Evolutionary conservation across 2,329 filamentous ascomycete species (phyloP), one percentile per base, ranked within the genome.

Genomic region (Fusarium goolgardi): DNA sequence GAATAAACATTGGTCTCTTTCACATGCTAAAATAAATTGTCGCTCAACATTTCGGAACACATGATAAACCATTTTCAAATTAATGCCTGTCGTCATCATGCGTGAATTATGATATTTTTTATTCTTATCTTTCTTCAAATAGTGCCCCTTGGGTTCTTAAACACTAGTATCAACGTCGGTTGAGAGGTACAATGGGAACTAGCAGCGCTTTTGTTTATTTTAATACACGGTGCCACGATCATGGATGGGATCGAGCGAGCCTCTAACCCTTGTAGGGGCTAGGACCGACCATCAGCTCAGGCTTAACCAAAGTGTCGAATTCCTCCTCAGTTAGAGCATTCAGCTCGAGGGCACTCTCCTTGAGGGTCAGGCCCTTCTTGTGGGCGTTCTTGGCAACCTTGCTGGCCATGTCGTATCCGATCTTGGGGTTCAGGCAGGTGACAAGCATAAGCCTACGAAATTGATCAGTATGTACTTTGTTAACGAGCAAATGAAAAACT

Each of bases 301-400:
- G 96, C 75, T 90, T 89, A 71, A 99, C 96, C 70, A 96, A 85
- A 72, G 88, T 86, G 81, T 97, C 94, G 77, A 98, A 98, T 78
- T 96, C 94, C 76, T 92, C 92, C 77, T 90, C 89, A 69, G 90
- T 95, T 71, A 98, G 84, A 45, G 94, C 95, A 73, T 97, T 88
- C 71, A 99, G 87, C 85, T 98, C 93, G 86, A 98, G 89, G 21
- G 96, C 95, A 76, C 91, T 95, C 83, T 97, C 84, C 86, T 97
- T 97, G 61, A 99, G 87, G 25, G 94, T 97, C 52, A 95, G 82
- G 34, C 94, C 94, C 88, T 98, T 98, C 88, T 97, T 97, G 85
- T 99, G 96, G 18, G 96, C 96, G 78, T 99, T 96, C 90, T 97
- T 97, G 76, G 94, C 94, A 25, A 97, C 94, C 85, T 97, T 97